phyloP scores from a whole-genome alignment of 805 yeast species.

The Metschnikowia reukaufii region DNA sequence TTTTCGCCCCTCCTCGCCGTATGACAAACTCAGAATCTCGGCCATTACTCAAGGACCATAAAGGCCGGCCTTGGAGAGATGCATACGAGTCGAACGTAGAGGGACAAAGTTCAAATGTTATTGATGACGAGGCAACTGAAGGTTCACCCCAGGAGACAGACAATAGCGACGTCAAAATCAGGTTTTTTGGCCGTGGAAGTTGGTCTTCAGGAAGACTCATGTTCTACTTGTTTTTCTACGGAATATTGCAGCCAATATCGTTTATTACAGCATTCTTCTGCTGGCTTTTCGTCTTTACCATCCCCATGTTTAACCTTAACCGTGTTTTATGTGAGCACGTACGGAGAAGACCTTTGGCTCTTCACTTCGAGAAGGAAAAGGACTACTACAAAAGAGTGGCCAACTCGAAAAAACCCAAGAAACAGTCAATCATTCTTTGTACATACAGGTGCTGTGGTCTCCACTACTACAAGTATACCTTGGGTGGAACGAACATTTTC shows the following conservation, averaged over 20 bases:
- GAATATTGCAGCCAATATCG: constrained; percentile 67
- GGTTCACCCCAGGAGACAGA: constrained; percentile 14
- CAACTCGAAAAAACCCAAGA: constrained; percentile 27
- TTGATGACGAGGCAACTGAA: constrained; percentile 16
- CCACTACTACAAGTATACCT: constrained; percentile 93
- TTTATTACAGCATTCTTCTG: constrained; percentile 54
- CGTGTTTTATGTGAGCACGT: constrained; percentile 69
- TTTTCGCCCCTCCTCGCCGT: constrained; percentile 69
- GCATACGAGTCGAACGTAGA: constrained; percentile 33
- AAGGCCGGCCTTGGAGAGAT: constrained; percentile 41
- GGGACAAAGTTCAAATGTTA: constrained; percentile 17
- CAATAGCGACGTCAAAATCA: constrained; percentile 38
- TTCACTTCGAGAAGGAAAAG: constrained; percentile 66
- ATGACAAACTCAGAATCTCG: constrained; percentile 35
- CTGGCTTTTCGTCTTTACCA: constrained; percentile 85
- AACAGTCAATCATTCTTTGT: constrained; percentile 70
- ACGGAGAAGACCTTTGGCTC: constrained; percentile 86
- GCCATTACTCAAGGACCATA: constrained; percentile 44
- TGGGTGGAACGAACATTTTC: constrained; percentile 93
- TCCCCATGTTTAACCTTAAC: constrained; percentile 88
- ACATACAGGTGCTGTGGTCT: constrained; percentile 90
- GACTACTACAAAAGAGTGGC: constrained; percentile 39
- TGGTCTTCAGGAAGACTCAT: constrained; percentile 85
- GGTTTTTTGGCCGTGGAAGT: constrained; percentile 87
- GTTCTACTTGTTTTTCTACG: constrained; percentile 71